Percentiles rank a stretch among this genome's conserved stretches.
Conservation (phyloP, 495 filamentous ascomycete species). For the Hyaloscypha hepaticicola region DNA sequence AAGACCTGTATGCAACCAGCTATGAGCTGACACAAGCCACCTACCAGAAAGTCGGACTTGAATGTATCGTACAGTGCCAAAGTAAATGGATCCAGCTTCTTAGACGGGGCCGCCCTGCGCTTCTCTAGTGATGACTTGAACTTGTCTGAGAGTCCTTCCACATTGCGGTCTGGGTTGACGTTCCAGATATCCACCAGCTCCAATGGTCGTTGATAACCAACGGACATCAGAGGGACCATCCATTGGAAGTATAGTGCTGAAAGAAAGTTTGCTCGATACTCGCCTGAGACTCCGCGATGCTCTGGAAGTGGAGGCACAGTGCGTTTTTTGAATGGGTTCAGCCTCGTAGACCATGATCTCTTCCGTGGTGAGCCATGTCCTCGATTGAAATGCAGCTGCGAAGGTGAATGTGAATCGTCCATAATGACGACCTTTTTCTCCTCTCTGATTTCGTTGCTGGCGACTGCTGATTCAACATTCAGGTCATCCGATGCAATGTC, state of each 20-base stretch:
- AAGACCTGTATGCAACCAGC: slow-evolving; percentile 66
- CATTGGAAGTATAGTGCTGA: slow-evolving; percentile 74
- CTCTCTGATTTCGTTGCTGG: background rate
- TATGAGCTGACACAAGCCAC: slow-evolving; percentile 67
- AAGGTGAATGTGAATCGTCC: background rate
- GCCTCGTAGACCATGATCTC: background rate
- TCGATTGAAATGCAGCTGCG: background rate
- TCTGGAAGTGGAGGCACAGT: background rate
- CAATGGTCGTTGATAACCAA: slow-evolving; percentile 77
- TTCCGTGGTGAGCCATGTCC: background rate
- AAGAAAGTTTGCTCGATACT: slow-evolving; percentile 71
- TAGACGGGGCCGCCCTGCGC: slow-evolving; percentile 59
- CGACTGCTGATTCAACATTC: background rate
- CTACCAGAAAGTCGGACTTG: slow-evolving; percentile 77
- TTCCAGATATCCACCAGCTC: slow-evolving; percentile 81
- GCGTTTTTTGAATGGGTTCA: background rate
- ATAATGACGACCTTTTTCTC: background rate
- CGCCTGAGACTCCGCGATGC: background rate
- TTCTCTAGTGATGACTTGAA: slow-evolving; percentile 62
- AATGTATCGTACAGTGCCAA: slow-evolving; percentile 85
- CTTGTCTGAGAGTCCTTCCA: slow-evolving; percentile 59
- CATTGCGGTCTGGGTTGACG: slow-evolving; percentile 72
- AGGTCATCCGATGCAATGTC: background rate
- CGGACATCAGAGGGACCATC: slow-evolving; percentile 36
- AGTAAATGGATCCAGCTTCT: slow-evolving; percentile 68